Percentiles rank a stretch among this genome's conserved stretches.
phyloP scores from a whole-genome alignment of 106 monocot species.

The Dendrobium nobile region DNA sequence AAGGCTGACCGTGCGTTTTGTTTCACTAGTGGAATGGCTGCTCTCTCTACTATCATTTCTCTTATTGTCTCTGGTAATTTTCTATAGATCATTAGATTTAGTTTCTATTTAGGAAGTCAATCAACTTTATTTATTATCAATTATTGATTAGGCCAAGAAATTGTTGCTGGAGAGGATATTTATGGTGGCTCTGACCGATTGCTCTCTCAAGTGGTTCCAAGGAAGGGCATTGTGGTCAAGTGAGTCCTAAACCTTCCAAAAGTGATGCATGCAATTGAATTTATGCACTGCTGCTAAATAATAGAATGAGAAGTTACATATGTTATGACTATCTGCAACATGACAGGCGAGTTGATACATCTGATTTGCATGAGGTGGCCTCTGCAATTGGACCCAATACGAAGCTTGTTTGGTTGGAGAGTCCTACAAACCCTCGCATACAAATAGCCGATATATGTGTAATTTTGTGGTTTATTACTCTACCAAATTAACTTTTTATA shows the following conservation, averaged over 20 bases:
- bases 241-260: constrained; percentile 26
- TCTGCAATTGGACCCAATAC: constrained; percentile 59
- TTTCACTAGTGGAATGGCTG: constrained; percentile 99
- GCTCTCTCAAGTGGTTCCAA: constrained; percentile 74
- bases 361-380: constrained; percentile 55
- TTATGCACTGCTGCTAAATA: not conserved
- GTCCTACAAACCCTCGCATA: constrained; percentile 89
- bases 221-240: constrained; percentile 81
- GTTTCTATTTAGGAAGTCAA: not conserved
- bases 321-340: constrained; percentile 1
- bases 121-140: not conserved
- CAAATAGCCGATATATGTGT: constrained; percentile 85
- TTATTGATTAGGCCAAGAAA: constrained; percentile 64
- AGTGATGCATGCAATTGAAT: not conserved
- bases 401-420: constrained; percentile 91
- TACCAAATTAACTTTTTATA: not conserved
- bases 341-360: constrained; percentile 69
- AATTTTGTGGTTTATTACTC: constrained; percentile 1
- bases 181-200: constrained; percentile 97
- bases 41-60: constrained; percentile 60
- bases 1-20: constrained; percentile 92
- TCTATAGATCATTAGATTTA: constrained; percentile 1
- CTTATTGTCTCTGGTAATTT: constrained; percentile 66
- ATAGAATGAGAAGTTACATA: not conserved
- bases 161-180: constrained; percentile 89